Conservation (phyloP, 2,329 filamentous ascomycete species). For the Coniochaeta hoffmannii region DNA sequence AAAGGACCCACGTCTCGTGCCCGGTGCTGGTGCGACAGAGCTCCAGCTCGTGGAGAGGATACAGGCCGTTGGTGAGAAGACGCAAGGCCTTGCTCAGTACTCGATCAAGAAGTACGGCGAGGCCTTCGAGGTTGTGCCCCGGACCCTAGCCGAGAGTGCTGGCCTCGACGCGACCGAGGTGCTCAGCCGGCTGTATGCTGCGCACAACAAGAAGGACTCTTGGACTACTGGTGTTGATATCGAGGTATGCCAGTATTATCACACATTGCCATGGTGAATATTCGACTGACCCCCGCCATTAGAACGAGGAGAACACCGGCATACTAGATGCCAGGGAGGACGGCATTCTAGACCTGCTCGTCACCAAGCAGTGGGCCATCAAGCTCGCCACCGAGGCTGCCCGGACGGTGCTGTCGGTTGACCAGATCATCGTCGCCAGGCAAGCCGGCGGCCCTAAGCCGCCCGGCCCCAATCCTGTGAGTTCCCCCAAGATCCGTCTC, state of each 20-base stretch:
- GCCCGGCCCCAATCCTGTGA: slow-evolving; percentile 85
- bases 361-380: slow-evolving; percentile 94
- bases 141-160: slow-evolving; percentile 88
- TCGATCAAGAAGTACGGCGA: slow-evolving; percentile 97
- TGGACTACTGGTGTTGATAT: slow-evolving; percentile 94
- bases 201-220: slow-evolving; percentile 80
- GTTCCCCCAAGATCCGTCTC: no score
- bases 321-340: slow-evolving; percentile 79
- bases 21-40: slow-evolving; percentile 90
- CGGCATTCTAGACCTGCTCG: slow-evolving; percentile 86
- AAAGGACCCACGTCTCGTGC: slow-evolving; percentile 81
- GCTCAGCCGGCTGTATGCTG: slow-evolving; percentile 83
- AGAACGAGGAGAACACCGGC: slow-evolving; percentile 73
- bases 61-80: slow-evolving; percentile 84
- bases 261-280: background rate
- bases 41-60: slow-evolving; percentile 90
- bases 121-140: slow-evolving; percentile 93
- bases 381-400: slow-evolving; percentile 93
- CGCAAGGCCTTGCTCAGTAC: slow-evolving; percentile 86
- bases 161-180: slow-evolving; percentile 97
- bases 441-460: slow-evolving; percentile 97
- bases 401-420: slow-evolving; percentile 87
- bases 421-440: slow-evolving; percentile 97
- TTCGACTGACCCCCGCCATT: slow-evolving; percentile 10
- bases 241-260: slow-evolving; percentile 56